phyloP scores from a whole-genome alignment of 2,329 filamentous ascomycete genomes.

The Triangularia verruculosa region DNA sequence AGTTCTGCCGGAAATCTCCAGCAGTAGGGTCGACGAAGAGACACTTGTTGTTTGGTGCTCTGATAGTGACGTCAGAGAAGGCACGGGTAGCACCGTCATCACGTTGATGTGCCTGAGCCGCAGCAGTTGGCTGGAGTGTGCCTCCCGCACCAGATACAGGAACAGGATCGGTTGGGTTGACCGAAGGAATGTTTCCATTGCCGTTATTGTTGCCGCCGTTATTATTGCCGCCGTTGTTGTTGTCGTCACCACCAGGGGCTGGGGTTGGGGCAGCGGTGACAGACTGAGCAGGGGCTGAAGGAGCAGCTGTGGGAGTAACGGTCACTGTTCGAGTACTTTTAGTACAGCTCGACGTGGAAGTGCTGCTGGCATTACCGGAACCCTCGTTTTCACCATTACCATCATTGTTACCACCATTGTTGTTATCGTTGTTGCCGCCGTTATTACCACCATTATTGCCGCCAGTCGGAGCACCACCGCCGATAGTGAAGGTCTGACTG shows the following conservation, averaged over 20 bases:
- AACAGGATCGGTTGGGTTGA: slow-evolving; percentile 42
- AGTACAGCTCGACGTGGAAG: slow-evolving; percentile 18
- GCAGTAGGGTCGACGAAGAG: slow-evolving; percentile 51
- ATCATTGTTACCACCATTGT: slow-evolving; percentile 15
- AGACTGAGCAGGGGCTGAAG: slow-evolving; percentile 9
- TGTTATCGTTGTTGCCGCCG: slow-evolving; percentile 4
- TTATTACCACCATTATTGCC: slow-evolving; percentile 8
- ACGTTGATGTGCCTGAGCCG: slow-evolving; percentile 46
- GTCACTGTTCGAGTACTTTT: slow-evolving; percentile 22
- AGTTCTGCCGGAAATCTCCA: slow-evolving; percentile 53
- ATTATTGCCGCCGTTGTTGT: not conserved
- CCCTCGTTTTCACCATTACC: slow-evolving; percentile 4
- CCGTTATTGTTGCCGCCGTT: slow-evolving; percentile 3
- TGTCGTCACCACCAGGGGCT: not conserved
- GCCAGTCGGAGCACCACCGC: slow-evolving; percentile 17
- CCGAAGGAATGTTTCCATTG: slow-evolving; percentile 30
- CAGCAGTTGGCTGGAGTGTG: slow-evolving; percentile 47
- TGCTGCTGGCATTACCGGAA: slow-evolving; percentile 14
- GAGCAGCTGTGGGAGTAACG: slow-evolving; percentile 6
- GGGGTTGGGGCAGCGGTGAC: slow-evolving; percentile 11
- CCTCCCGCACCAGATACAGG: slow-evolving; percentile 51
- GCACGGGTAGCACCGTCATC: slow-evolving; percentile 47
- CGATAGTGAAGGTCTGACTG: slow-evolving; percentile 43
- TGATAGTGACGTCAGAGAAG: slow-evolving; percentile 45
- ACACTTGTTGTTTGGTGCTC: slow-evolving; percentile 47